Conservation (phyloP, 176 grass and related monocot species). For the Lolium multiflorum region DNA sequence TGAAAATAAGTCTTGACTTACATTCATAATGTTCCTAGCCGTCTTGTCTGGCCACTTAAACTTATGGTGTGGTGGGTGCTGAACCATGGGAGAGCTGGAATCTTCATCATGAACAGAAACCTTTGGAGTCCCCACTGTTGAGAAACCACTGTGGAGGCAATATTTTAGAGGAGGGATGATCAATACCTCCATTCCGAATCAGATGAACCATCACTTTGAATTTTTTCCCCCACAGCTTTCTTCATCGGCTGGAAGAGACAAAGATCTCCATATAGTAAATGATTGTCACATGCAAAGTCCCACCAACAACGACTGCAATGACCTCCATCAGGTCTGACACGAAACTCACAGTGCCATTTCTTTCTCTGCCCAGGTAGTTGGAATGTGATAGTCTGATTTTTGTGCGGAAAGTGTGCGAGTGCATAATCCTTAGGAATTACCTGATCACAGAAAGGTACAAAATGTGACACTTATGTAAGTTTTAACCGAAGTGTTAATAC, state of each 20-base stretch:
- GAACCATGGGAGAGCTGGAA: constrained; percentile 42
- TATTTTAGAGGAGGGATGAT: background rate
- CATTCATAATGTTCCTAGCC: constrained; percentile 91
- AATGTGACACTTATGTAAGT: background rate
- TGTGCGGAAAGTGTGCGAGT: too few relatives aligned
- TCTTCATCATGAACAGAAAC: constrained; percentile 46
- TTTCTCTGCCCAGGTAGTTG: too few relatives aligned
- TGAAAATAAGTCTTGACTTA: constrained; percentile 28
- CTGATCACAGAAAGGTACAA: too few relatives aligned
- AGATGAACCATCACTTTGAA: background rate
- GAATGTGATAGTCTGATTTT: too few relatives aligned
- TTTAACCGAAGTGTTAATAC: background rate
- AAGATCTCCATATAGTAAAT: background rate
- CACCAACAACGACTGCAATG: too few relatives aligned
- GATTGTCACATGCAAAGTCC: background rate
- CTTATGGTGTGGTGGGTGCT: constrained; percentile 63
- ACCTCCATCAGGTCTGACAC: too few relatives aligned
- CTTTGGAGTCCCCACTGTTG: constrained; percentile 42
- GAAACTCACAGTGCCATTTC: too few relatives aligned
- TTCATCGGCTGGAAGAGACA: too few relatives aligned
- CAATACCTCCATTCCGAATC: background rate
- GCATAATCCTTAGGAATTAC: too few relatives aligned
- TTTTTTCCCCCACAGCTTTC: background rate
- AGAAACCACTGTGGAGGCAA: constrained; percentile 15
- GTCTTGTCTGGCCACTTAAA: constrained; percentile 95